These are phyloP conservation scores for Bacterosira constricta DNA, from an alignment of 108 stramenopile species.

Conservation along the genomic window DNA sequence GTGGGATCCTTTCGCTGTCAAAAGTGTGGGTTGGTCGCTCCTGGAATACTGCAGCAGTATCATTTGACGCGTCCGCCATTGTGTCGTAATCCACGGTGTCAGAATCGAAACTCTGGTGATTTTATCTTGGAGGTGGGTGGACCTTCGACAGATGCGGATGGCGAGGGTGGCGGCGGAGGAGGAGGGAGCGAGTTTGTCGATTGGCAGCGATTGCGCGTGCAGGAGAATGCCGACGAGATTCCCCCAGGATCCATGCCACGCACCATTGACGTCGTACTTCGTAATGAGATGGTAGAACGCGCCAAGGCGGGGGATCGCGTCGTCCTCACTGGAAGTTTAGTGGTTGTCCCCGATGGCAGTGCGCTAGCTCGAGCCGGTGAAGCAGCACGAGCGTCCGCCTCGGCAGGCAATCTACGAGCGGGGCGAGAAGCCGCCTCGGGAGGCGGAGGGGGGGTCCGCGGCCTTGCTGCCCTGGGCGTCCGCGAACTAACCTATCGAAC, in stretches of 20 bases:
- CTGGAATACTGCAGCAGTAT: conserved; percentile 92
- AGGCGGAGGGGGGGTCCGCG: conserved; percentile 89
- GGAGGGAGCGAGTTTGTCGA: conserved; percentile 88
- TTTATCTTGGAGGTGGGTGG: conserved; percentile 74
- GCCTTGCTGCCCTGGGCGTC: conserved; percentile 91
- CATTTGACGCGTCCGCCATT: conserved; percentile 95
- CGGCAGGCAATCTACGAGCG: conserved; percentile 16
- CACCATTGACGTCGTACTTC: conserved; percentile 90
- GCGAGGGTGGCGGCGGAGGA: conserved; percentile 3
- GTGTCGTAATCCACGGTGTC: conserved; percentile 93
- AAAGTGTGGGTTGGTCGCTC: conserved; percentile 87
- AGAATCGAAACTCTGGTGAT: conserved; percentile 62
- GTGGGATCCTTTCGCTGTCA: conserved; percentile 91
- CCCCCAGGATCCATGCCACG: conserved; percentile 98
- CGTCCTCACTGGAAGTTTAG: conserved; percentile 89
- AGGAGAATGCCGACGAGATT: conserved; percentile 97
- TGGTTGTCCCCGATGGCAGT: conserved; percentile 94
- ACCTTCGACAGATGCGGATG: background rate
- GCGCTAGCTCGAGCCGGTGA: conserved; percentile 91
- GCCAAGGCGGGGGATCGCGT: conserved; percentile 97
- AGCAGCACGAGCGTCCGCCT: conserved; percentile 48
- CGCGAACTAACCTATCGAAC: conserved; percentile 96
- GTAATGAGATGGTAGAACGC: conserved; percentile 97
- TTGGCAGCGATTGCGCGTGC: conserved; percentile 98
- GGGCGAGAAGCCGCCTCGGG: conserved; percentile 60